These are phyloP conservation scores for Cryomyces minteri DNA, from an alignment of 495 filamentous ascomycete genomes.

Conservation along the genomic window DNA sequence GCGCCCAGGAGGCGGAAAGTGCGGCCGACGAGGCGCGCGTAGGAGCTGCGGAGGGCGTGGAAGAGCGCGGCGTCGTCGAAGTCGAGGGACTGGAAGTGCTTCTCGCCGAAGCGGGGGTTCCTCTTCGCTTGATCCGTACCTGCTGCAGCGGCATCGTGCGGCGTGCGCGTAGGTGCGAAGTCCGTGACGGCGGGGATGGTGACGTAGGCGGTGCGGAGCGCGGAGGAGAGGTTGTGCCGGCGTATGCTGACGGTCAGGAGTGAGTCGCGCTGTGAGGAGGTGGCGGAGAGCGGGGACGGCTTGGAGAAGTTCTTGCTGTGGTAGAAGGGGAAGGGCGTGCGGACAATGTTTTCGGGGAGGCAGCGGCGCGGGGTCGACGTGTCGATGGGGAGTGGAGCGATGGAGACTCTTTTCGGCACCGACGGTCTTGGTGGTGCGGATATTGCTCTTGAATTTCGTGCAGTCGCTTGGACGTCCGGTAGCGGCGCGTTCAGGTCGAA, in stretches of 20 bases:
- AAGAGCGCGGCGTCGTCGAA: slow-evolving; percentile 13
- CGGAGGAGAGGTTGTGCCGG: slow-evolving; percentile 1
- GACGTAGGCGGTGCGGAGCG: slow-evolving; percentile 2
- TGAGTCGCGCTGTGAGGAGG: slow-evolving; percentile 1
- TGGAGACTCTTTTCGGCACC: slow-evolving; percentile 1
- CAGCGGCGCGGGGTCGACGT: slow-evolving; percentile 3
- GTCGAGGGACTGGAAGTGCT: slow-evolving; percentile 5
- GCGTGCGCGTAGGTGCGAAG: not conserved
- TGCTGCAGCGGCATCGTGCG: not conserved
- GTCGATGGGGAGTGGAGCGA: slow-evolving; percentile 13
- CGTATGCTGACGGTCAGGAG: slow-evolving; percentile 11
- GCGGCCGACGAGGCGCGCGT: slow-evolving; percentile 7
- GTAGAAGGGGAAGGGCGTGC: slow-evolving; percentile 10
- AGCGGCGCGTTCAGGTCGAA: not conserved
- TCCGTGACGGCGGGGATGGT: slow-evolving; percentile 8
- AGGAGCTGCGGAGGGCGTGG: slow-evolving; percentile 5
- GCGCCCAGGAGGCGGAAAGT: slow-evolving; percentile 6
- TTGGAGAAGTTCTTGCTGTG: slow-evolving; percentile 6
- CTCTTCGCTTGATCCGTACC: not conserved
- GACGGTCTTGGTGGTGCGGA: not conserved
- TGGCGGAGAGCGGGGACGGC: not conserved
- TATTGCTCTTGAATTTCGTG: not conserved
- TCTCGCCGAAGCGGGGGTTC: not conserved
- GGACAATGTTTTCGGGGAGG: slow-evolving; percentile 10
- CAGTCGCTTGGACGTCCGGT: not conserved